Evolutionary conservation across 2,329 filamentous ascomycete species (phyloP).

Genomic region (Penicillium decumbens): DNA sequence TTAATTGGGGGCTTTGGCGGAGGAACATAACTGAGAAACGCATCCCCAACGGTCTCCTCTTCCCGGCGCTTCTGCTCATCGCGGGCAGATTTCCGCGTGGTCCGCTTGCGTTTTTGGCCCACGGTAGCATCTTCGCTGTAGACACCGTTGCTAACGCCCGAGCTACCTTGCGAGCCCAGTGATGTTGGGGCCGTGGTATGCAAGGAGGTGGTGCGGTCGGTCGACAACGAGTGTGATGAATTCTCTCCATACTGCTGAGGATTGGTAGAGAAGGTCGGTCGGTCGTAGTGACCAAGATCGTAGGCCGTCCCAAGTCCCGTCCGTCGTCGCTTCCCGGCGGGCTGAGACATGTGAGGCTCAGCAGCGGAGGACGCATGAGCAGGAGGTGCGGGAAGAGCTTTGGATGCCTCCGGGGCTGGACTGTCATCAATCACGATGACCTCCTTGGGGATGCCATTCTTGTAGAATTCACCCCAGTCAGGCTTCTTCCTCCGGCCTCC

Average conservation of each 20-base stretch:
- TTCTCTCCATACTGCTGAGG: constrained; percentile 65
- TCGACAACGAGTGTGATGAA: constrained; percentile 69
- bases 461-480: constrained; percentile 77
- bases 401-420: constrained; percentile 46
- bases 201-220: constrained; percentile 75
- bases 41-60: constrained; percentile 64
- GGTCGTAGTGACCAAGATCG: constrained; percentile 68
- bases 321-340: constrained; percentile 66
- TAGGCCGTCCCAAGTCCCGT: constrained; percentile 58
- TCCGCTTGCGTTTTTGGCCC: constrained; percentile 87
- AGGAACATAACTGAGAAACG: constrained; percentile 74
- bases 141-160: constrained; percentile 48
- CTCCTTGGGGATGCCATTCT: constrained; percentile 76
- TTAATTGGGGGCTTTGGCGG: constrained; percentile 87
- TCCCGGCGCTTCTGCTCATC: constrained; percentile 78
- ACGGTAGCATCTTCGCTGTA: constrained; percentile 64
- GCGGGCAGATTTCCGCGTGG: constrained; percentile 71
- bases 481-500: constrained; percentile 52
- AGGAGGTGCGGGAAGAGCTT: constrained; percentile 20
- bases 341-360: constrained; percentile 36
- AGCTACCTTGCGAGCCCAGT: constrained; percentile 60
- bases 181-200: constrained; percentile 90
- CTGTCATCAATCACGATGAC: constrained; percentile 75
- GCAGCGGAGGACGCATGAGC: constrained; percentile 22
- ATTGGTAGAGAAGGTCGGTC: constrained; percentile 66